Evolutionary conservation across 768 basidiomycete species (phyloP), one percentile per base, ranked within the genome.

Genomic region (Agrocybe praecox): DNA sequence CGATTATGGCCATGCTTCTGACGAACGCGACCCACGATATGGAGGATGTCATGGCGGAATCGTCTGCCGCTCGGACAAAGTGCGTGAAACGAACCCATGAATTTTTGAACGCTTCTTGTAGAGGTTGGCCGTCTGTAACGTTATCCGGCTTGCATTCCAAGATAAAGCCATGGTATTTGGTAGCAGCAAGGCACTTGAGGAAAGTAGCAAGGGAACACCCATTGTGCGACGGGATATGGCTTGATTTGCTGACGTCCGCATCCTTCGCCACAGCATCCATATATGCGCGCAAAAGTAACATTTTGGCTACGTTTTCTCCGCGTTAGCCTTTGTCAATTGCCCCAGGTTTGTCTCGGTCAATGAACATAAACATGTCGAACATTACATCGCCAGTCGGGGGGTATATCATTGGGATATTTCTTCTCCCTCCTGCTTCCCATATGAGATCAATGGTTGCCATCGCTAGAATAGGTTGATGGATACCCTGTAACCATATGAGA

Each of bases 381-480:
- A 56, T 21, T 9, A n/a, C 34, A n/a, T 43, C 51, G 19, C 6
- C 19, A 43, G 8, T 14, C 4, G 33, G 11, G 23, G 34, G 5
- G 18, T 23, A 21, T 18, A 22, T 46, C 19, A 29, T 9, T 9
- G n/a, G n/a, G 15, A 10, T 18, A 48, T 18, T 29, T 29, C 26
- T 29, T 4, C 4, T 29, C 4, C 9, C 12, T 29, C 4, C 9
- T 5, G 12, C 12, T 15, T 40, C 6, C 12, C 36, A 40, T 18
- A 56, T 24, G 34, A 49, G 42, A 23, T 21, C 24, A 18, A 56
- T 26, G 10, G 72, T 70, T 33, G 69, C 73, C 50, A 72, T 69
- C 7, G 71, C 72, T 2, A 74, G 65, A 22, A 73, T 46, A n/a
- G 72, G 71, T 62, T 75, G 73, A 73, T 7, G 73, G 62, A 43